Conservation (phyloP, 2,329 filamentous ascomycete genomes). For the Diaporthe aspalathi region DNA sequence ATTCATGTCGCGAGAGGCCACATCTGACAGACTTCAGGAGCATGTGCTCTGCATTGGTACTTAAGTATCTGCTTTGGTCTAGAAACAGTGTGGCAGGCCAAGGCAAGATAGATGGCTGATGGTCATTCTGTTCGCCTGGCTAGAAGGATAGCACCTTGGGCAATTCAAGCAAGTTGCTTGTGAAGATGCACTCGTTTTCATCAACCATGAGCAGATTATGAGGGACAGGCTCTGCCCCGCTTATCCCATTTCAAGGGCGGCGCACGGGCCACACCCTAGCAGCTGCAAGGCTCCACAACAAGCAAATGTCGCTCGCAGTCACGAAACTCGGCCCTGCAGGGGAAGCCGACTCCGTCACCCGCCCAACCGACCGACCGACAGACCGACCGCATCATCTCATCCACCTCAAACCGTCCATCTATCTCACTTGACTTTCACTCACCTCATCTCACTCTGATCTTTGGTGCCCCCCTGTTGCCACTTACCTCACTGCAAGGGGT, state of each 20-base stretch:
- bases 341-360: constrained; percentile 11
- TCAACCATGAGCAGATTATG: background rate
- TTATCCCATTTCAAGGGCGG: constrained; percentile 1
- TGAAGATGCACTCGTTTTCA: background rate
- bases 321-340: constrained; percentile 8
- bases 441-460: background rate
- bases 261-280: constrained; percentile 1
- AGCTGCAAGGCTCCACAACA: constrained; percentile 14
- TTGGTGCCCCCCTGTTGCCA: background rate
- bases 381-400: constrained; percentile 12
- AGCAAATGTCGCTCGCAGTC: background rate
- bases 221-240: background rate
- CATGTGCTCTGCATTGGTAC: too few species aligned
- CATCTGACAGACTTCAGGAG: too few species aligned
- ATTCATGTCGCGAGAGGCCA: too few species aligned
- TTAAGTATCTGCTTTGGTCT: too few species aligned
- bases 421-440: constrained; percentile 11
- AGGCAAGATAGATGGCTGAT: background rate
- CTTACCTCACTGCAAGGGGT: constrained; percentile 1
- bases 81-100: background rate
- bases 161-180: too few species aligned
- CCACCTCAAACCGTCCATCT: background rate
- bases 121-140: background rate
- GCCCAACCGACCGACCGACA: too few species aligned
- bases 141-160: too few species aligned